Evolutionary conservation across 805 yeast genomes (phyloP), one percentile per base, ranked within the genome.

Genomic region (Tetrapisispora taiwanensis): DNA sequence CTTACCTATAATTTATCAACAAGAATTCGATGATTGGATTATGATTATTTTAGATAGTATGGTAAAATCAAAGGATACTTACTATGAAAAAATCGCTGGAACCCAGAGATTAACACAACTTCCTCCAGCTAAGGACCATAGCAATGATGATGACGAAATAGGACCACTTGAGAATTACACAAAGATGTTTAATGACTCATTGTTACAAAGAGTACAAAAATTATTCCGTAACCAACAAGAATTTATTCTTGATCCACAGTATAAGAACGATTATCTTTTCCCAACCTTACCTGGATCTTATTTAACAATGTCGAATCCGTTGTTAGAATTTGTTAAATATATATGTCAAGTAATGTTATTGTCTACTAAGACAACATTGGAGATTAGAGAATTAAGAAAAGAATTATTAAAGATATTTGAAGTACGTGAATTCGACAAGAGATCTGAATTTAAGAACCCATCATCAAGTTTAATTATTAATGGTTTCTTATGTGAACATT

Each of bases 11-110:
- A 73, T 87, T 15, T 75, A 83, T 48, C 90, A 79, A 54, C 74
- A 74, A 7, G 97, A 92, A 58, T 88, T 92, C 67, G 83, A 81
- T 39, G 92, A 83, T 52, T 92, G 96, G 96, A 67, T 85, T 33
- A 67, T 79, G 36, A 76, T 86, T 48, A 80, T 87, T 54, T 63
- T 89, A 55, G 92, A 85, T 59, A 68, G 83, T 1, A 66, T 87
- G 51, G 69, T 79, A 30, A 77, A 76, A 45, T 66, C 69, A 38
- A 82, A 84, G 50, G 64, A 65, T 13, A 47, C 50, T 2, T 61
- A 52, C 34, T 41, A 53, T 19, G 58, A 54, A 14, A 44, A 53
- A 0, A 59, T 60, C 3, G 54, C 67, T 20, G 71, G 73, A 0
- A 73, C 86, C 0, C 85, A 81, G 43, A 69, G 90, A 52, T 70